Percentiles rank a stretch among this genome's conserved stretches.
phyloP scores from a whole-genome alignment of 257 asterid species.

The Solanum arcanum region DNA sequence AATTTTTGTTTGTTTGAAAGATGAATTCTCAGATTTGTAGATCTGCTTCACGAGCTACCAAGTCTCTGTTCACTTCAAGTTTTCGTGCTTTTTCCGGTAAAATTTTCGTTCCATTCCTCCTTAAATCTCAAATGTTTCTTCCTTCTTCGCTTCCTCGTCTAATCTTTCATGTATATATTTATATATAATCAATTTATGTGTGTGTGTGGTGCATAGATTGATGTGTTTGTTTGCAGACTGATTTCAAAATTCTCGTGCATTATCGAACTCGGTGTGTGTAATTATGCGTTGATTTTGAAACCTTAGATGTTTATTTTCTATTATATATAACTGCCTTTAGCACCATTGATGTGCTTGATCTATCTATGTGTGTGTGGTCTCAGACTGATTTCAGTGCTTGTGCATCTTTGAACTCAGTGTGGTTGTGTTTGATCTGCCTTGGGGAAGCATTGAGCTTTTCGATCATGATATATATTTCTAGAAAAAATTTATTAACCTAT shows the following conservation, averaged over 20 bases:
- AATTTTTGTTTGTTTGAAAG: neutral
- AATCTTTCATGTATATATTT: neutral
- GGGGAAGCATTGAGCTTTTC: neutral
- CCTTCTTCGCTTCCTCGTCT: neutral
- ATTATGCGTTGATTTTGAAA: neutral
- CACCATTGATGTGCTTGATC: neutral
- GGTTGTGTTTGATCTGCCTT: neutral
- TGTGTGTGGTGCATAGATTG: neutral
- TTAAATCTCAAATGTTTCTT: neutral
- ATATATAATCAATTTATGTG: neutral
- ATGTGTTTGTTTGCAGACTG: neutral
- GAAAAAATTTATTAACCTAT: neutral
- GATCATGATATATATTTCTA: neutral
- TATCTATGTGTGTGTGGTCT: neutral
- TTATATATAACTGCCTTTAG: neutral
- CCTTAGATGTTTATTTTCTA: neutral
- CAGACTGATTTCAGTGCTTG: neutral
- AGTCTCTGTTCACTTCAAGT: conserved; percentile 43
- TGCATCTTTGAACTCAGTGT: neutral
- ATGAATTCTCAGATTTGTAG: conserved; percentile 85
- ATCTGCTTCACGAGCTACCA: conserved; percentile 49
- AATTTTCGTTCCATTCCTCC: neutral
- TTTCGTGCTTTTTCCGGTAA: conserved; percentile 74
- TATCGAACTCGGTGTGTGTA: neutral
- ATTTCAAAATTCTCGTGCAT: neutral